Percentiles rank a stretch among this genome's conserved stretches.
These are phyloP conservation scores for Ogataea thermomethanolica DNA, from an alignment of 805 yeast species.

Conservation along the genomic window DNA sequence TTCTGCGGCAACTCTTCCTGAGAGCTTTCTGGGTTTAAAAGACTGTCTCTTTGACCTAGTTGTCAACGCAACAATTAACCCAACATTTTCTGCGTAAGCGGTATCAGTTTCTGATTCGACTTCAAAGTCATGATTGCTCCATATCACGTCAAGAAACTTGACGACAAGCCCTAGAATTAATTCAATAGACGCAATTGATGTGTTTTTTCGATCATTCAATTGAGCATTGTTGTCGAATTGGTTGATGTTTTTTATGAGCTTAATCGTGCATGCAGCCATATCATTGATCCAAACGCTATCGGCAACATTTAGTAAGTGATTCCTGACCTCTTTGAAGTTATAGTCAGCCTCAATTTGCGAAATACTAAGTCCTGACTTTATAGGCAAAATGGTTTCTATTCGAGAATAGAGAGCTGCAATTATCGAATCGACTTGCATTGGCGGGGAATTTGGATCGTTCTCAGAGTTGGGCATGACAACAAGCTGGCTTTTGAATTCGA, in stretches of 20 bases:
- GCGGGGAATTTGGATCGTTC: constrained; percentile 6
- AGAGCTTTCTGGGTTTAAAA: constrained; percentile 15
- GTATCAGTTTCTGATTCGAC: neutral
- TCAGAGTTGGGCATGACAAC: neutral
- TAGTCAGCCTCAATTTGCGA: constrained; percentile 38
- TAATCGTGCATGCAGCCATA: constrained; percentile 27
- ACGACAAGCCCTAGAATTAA: constrained; percentile 39
- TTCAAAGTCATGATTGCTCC: constrained; percentile 12
- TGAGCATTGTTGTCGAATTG: constrained; percentile 18
- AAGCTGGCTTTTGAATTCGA: neutral
- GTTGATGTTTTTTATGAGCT: constrained; percentile 29
- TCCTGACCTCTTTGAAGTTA: constrained; percentile 32
- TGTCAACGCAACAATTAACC: constrained; percentile 12
- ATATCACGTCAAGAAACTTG: constrained; percentile 27
- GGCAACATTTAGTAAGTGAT: constrained; percentile 33
- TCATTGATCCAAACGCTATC: constrained; percentile 29
- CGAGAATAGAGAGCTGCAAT: constrained; percentile 36
- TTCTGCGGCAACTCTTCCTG: constrained; percentile 8
- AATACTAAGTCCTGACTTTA: constrained; percentile 33
- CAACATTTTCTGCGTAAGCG: constrained; percentile 10
- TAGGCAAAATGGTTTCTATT: constrained; percentile 35
- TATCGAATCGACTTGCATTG: constrained; percentile 22
- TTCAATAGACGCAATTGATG: constrained; percentile 34
- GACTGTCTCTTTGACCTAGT: constrained; percentile 8
- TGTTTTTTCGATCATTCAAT: constrained; percentile 25